phyloP scores from a whole-genome alignment of 73 alveolate genomes.

The Tetrahymena thermophila region DNA sequence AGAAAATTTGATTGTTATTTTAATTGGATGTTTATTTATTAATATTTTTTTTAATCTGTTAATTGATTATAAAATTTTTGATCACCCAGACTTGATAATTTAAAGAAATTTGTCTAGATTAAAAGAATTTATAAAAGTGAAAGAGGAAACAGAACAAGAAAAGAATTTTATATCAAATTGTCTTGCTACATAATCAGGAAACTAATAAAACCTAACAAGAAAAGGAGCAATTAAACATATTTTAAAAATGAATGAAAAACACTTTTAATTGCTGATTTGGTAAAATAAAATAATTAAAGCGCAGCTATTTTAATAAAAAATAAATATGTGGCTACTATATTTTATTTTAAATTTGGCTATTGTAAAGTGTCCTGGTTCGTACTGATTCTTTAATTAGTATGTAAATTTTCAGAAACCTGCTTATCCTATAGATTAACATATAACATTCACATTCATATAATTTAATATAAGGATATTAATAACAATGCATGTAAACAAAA shows the following conservation, averaged over 20 bases:
- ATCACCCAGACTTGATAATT: not conserved
- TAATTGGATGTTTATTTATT: not conserved
- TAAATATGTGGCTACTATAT: not conserved
- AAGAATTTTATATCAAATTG: not conserved
- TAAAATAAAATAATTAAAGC: no score
- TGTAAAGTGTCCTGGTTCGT: no score
- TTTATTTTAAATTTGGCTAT: not conserved
- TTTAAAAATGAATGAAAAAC: no score
- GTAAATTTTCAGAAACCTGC: no score
- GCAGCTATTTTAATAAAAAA: no score
- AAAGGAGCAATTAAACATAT: not conserved
- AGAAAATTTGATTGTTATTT: not conserved
- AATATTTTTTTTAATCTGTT: not conserved
- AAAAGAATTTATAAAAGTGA: not conserved
- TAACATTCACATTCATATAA: no score
- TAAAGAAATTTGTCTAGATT: not conserved
- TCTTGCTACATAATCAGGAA: not conserved
- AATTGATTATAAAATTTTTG: not conserved
- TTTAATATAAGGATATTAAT: no score
- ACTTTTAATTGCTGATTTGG: not conserved
- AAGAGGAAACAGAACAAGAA: not conserved
- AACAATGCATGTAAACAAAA: no score
- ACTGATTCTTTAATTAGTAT: no score
- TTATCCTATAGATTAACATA: no score
- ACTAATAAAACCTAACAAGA: not conserved